Evolutionary conservation across 208 protist species (phyloP).

Genomic region (Herpetomonas tarakana): DNA sequence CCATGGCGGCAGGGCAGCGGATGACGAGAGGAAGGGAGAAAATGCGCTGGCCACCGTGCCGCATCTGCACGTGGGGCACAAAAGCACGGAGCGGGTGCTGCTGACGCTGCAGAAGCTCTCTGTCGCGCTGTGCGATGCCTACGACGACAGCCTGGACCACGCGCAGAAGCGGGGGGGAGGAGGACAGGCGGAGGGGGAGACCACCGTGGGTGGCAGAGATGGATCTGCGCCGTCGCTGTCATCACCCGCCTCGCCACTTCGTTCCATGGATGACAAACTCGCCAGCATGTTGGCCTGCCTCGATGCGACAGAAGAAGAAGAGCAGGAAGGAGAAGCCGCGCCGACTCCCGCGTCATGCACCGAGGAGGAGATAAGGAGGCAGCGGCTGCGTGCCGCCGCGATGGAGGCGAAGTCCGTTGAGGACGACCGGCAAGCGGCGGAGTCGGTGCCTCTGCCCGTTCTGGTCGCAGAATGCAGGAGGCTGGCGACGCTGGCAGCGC

Average conservation of each 20-base stretch:
- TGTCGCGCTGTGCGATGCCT: slow-evolving; percentile 45
- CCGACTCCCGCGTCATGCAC: no score
- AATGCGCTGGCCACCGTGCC: slow-evolving; percentile 35
- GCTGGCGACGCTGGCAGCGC: slow-evolving; percentile 26
- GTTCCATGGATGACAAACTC: slow-evolving; percentile 2
- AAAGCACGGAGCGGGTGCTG: slow-evolving; percentile 33
- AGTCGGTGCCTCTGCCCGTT: slow-evolving; percentile 13
- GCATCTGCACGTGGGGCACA: slow-evolving; percentile 40
- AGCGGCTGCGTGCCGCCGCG: slow-evolving; percentile 5
- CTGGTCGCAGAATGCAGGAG: slow-evolving; percentile 37
- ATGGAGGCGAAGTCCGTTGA: slow-evolving; percentile 6
- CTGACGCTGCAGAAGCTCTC: slow-evolving; percentile 61
- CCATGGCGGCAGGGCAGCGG: slow-evolving; percentile 6
- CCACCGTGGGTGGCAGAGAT: no score
- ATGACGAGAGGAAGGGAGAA: slow-evolving; percentile 9
- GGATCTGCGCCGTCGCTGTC: no score
- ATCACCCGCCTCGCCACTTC: no score
- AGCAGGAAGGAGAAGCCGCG: no score
- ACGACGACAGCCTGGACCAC: slow-evolving; percentile 12
- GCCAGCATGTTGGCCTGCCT: neutral
- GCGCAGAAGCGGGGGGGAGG: neutral
- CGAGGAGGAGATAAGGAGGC: slow-evolving; percentile 4
- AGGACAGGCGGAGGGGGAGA: neutral
- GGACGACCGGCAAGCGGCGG: slow-evolving; percentile 11
- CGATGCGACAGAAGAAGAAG: neutral